Base-by-base conservation (phyloP, 306 rosid species). In the Canavalia ensiformis region DNA sequence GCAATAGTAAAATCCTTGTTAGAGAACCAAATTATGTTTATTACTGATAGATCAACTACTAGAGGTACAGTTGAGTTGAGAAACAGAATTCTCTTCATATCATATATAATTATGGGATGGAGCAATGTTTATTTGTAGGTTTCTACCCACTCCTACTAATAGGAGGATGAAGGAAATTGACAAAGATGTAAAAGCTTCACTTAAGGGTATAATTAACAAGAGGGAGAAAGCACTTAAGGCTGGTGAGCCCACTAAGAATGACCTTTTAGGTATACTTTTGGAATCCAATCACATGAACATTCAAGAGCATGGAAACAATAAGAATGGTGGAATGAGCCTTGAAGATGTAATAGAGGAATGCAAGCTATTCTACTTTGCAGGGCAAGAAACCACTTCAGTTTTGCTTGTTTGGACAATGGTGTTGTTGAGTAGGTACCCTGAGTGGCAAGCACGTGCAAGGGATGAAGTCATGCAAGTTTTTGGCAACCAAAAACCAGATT, bases 341-440 rank as follows among this genome's bases (percentile, higher is more conserved):
- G 64, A 87, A 7, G 92, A 90, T 1, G 85, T 90, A 4, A 71
- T 88, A 0, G 85, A 74, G 2, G 92, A 90, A 64, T 90, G 91
- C 83, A 87, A 88, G 54, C 18, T 84, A 51, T 86, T 89, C 71
- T 89, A 89, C 87, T 45, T 88, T 76, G 91, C 89, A 5, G 94
- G 94, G 37, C 91, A 90, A 51, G 94, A 88, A 52, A 89, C 95
- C 9, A 91, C 92, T 8, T 83, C 92, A 3, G 77, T 44, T 13
- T 74, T 89, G 35, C 90, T 91, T 4, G 70, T 81, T 50, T 91
- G 91, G 92, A 89, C 91, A 4, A 82, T 91, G 91, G 46, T 89
- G 10, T 63, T 91, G 30, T 60, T 89, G 55, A 47, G 92, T 79
- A 74, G 58, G 12, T 44, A 83, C 55, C 78, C 79, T 1, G 29